Evolutionary conservation across 371 early-diverging fungal species (phyloP).

Genomic region (Rhizopus stolonifer): DNA sequence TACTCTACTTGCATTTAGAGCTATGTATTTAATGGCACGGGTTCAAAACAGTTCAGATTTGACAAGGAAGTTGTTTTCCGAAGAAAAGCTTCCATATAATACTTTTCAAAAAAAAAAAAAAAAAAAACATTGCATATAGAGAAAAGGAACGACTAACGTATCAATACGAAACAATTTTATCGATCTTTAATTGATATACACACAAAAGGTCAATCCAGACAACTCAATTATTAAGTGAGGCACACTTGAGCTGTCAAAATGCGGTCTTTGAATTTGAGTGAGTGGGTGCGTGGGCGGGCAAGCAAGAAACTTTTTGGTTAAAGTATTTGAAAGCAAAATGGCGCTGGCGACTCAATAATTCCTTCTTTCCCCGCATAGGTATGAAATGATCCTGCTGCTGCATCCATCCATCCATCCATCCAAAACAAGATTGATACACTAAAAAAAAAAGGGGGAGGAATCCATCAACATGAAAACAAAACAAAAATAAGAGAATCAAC

Average conservation of each 20-base stretch:
- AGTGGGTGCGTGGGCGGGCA: slow-evolving; percentile 2
- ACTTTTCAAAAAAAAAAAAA: too few relatives aligned
- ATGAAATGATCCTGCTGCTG: slow-evolving; percentile 15
- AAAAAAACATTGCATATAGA: too few relatives aligned
- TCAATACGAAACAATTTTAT: too few relatives aligned
- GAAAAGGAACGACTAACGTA: too few relatives aligned
- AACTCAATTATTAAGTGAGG: too few relatives aligned
- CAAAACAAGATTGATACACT: not conserved
- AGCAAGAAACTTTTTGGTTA: not conserved
- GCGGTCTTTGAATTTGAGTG: slow-evolving; percentile 3
- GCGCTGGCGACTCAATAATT: slow-evolving; percentile 17
- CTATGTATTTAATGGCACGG: too few relatives aligned
- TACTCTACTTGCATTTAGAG: too few relatives aligned
- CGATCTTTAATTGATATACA: too few relatives aligned
- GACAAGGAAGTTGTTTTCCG: too few relatives aligned
- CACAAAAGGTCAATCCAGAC: too few relatives aligned
- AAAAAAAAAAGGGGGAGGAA: not conserved
- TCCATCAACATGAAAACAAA: not conserved
- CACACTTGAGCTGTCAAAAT: not conserved
- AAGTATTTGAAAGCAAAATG: slow-evolving; percentile 20
- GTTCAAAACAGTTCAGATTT: too few relatives aligned
- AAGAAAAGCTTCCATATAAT: too few relatives aligned
- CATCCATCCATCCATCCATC: slow-evolving; percentile 18
- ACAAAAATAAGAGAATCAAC: not conserved
- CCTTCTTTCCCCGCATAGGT: slow-evolving; percentile 46